These are phyloP conservation scores for Neoscytalidium dimidiatum DNA, from an alignment of 2,329 filamentous ascomycete genomes.

Conservation along the genomic window DNA sequence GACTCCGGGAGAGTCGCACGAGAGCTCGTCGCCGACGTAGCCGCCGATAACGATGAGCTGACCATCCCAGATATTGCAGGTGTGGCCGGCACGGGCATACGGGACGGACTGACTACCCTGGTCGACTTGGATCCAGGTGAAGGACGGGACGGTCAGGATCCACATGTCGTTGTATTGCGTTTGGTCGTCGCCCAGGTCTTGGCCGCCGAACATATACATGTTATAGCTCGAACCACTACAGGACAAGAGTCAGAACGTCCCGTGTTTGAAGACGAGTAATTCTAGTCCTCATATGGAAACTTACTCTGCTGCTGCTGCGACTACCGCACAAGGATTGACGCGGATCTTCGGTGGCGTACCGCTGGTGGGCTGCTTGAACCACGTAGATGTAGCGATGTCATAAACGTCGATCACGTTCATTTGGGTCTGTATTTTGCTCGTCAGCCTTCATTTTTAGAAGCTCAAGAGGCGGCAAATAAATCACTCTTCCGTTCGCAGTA, in stretches of 20 bases:
- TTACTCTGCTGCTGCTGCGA: slow-evolving; percentile 68
- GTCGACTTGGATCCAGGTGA: slow-evolving; percentile 74
- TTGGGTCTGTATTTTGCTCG: slow-evolving; percentile 47
- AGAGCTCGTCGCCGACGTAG: slow-evolving; percentile 60
- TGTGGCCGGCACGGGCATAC: slow-evolving; percentile 69
- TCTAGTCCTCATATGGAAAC: slow-evolving; percentile 16
- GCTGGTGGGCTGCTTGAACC: slow-evolving; percentile 73
- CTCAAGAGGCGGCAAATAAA: no score
- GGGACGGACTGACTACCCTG: slow-evolving; percentile 49
- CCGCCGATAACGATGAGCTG: slow-evolving; percentile 82
- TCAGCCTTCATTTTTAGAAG: not conserved
- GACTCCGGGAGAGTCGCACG: slow-evolving; percentile 68
- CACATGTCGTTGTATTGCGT: slow-evolving; percentile 72
- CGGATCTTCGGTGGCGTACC: slow-evolving; percentile 60
- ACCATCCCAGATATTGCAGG: slow-evolving; percentile 75
- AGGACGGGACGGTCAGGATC: slow-evolving; percentile 77
- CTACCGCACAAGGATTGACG: slow-evolving; percentile 71
- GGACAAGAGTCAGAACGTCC: slow-evolving; percentile 7
- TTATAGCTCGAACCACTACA: slow-evolving; percentile 69
- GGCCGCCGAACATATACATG: slow-evolving; percentile 76
- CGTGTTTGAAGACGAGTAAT: not conserved
- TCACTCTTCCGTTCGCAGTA: no score
- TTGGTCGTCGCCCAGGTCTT: slow-evolving; percentile 62
- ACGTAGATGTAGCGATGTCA: slow-evolving; percentile 68
- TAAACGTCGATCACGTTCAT: slow-evolving; percentile 82